Base-by-base conservation (phyloP, 1,284 basidiomycete genomes). In the Papiliotrema nemorosa region DNA sequence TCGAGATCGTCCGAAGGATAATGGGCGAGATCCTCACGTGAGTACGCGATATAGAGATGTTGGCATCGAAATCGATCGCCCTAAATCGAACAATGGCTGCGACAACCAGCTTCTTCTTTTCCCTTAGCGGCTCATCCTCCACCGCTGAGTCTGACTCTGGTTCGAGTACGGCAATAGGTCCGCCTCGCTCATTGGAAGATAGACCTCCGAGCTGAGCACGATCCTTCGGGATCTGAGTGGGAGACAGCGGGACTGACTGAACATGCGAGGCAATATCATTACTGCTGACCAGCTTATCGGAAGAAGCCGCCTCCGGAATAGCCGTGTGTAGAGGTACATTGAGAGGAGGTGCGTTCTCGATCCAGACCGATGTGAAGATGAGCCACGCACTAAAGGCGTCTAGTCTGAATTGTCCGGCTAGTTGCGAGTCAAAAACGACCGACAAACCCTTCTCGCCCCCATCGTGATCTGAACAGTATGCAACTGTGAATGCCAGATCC, bases 11-110 rank as follows among this genome's bases (percentile, higher is more conserved):
- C 3, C 64, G 59, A 14, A 73, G 40, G 4, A 70, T 53, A 27
- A 73, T 78, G 40, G 85, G 78, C 25, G 79, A 76, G 51, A 93
- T 76, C 57, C 83, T 78, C 18, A 92, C 77, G 22, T 79, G 81
- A 35, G 88, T 62, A 13, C 65, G 64, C 0, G 76, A 68, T 12
- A 73, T 76, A 10, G 87, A 85, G 38, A 92, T 79, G 65, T 92
- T 86, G 21, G 86, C 79, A 42, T 85, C 82, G 42, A 91, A 76
- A 33, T 81, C 80, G 52, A 90, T 81, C 41, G 80, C 81, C 29
- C 88, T 81, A 47, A 90, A 77, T 42, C 85, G 82, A 54, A 91
- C 58, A 13, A 90, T 72, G 26, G 88, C 69, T 1, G 57, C 64
- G n/a, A 67, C 53, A 4, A 57, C 59, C 1, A 69, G 43, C 39